phyloP scores from a whole-genome alignment of 345 rosid species.

The Sisymbrium irio region DNA sequence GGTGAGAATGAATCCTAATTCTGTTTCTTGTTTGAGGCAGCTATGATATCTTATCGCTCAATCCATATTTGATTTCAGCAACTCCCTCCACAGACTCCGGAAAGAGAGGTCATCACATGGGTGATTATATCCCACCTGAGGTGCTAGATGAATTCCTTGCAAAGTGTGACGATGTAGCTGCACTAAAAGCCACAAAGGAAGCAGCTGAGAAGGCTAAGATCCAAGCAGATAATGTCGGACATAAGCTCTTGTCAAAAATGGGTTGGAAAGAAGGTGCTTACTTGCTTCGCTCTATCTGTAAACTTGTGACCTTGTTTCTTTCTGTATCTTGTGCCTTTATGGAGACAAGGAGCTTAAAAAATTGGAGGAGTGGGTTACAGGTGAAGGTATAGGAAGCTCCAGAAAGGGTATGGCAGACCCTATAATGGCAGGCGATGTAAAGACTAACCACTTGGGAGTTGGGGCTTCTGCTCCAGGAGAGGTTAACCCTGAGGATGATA shows the following conservation, averaged over 20 bases:
- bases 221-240: conserved; percentile 97
- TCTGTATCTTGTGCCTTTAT: conserved; percentile 32
- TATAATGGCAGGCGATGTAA: conserved; percentile 79
- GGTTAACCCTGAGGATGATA: conserved; percentile 86
- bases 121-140: conserved; percentile 88
- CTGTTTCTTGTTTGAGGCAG: conserved; percentile 9
- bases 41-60: conserved; percentile 17
- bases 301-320: conserved; percentile 29
- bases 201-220: conserved; percentile 77
- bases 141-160: conserved; percentile 95
- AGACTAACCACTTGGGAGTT: conserved; percentile 87
- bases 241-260: conserved; percentile 91
- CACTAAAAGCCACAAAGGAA: conserved; percentile 65
- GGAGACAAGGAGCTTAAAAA: conserved; percentile 31
- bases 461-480: conserved; percentile 95
- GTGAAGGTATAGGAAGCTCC: conserved; percentile 97
- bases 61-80: conserved; percentile 25
- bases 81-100: conserved; percentile 36
- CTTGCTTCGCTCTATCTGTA: conserved; percentile 27
- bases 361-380: conserved; percentile 50
- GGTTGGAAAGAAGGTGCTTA: conserved; percentile 97
- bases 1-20: conserved; percentile 21
- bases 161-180: conserved; percentile 70
- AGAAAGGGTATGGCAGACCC: conserved; percentile 93
- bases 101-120: conserved; percentile 98